phyloP scores from a whole-genome alignment of 129 eudicot species.

The Saposhnikovia divaricata region DNA sequence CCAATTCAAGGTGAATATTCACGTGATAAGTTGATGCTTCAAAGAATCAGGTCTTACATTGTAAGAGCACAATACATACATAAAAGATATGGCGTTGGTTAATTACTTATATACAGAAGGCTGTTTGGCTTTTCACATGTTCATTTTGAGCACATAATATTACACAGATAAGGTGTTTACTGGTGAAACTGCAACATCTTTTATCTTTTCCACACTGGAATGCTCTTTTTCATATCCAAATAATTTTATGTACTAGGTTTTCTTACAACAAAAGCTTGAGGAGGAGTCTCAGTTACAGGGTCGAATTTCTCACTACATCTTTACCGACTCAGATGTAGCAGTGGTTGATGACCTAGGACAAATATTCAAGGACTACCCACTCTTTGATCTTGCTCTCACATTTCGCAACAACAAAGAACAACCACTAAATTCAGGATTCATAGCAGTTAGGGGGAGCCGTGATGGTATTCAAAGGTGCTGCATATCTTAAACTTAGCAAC shows the following conservation, averaged over 20 bases:
- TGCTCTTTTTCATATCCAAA: not conserved
- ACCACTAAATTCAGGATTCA: slow-evolving; percentile 89
- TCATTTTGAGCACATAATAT: not conserved
- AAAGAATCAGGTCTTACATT: slow-evolving; percentile 99
- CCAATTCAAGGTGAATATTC: slow-evolving; percentile 98
- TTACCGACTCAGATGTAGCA: slow-evolving; percentile 87
- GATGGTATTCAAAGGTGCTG: slow-evolving; percentile 65
- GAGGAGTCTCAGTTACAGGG: slow-evolving; percentile 39
- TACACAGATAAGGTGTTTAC: not conserved
- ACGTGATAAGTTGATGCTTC: slow-evolving; percentile 98
- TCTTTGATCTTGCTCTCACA: slow-evolving; percentile 85
- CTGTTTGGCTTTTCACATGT: not conserved
- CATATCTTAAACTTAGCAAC: not conserved
- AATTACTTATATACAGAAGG: not conserved
- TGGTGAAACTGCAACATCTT: not conserved
- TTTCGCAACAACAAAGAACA: slow-evolving; percentile 94
- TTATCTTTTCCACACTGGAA: not conserved
- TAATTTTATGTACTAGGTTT: slow-evolving; percentile 40
- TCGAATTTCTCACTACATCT: slow-evolving; percentile 30
- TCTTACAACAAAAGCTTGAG: slow-evolving; percentile 54
- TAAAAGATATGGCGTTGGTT: slow-evolving; percentile 9
- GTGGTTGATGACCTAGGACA: slow-evolving; percentile 68
- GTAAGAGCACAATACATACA: slow-evolving; percentile 60
- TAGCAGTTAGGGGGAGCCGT: slow-evolving; percentile 83
- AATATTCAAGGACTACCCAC: slow-evolving; percentile 44